These are phyloP conservation scores for Tremellales sp. DNA, from an alignment of 1,284 basidiomycete genomes.

Conservation along the genomic window DNA sequence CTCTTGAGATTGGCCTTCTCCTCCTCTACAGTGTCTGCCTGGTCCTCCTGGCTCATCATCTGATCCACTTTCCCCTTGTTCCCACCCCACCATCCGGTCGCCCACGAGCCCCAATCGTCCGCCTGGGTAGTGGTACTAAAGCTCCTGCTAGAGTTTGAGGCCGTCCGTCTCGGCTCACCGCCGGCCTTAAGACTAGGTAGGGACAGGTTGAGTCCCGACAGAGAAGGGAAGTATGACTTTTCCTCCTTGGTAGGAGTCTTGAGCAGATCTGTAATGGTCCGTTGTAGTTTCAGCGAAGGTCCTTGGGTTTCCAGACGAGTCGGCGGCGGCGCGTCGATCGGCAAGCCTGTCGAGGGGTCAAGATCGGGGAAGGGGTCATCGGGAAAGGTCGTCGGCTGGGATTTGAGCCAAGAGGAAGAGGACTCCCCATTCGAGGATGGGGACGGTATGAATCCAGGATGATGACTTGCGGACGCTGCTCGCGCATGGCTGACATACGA, in stretches of 20 bases:
- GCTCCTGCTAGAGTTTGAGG: conserved; percentile 10
- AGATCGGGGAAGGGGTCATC: conserved; percentile 40
- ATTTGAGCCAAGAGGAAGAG: conserved; percentile 21
- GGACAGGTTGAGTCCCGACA: conserved; percentile 1
- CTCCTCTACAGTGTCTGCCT: conserved; percentile 54
- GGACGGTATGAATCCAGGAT: conserved; percentile 2
- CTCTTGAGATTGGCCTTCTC: conserved; percentile 58
- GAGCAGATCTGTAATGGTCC: conserved; percentile 39
- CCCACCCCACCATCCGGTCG: conserved; percentile 37
- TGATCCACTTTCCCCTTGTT: conserved; percentile 58
- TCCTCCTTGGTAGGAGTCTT: conserved; percentile 6
- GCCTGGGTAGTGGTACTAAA: conserved; percentile 21
- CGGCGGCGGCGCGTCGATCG: conserved; percentile 10
- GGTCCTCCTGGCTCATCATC: conserved; percentile 60
- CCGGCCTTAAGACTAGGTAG: not conserved
- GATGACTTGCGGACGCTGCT: conserved; percentile 3
- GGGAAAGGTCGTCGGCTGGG: conserved; percentile 11
- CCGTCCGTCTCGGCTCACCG: conserved; percentile 6
- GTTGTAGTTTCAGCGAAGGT: conserved; percentile 37
- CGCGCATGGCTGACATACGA: conserved; percentile 30
- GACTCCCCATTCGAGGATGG: conserved; percentile 12
- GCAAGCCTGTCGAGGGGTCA: conserved; percentile 41
- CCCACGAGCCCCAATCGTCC: conserved; percentile 32
- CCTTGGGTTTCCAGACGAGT: conserved; percentile 11
- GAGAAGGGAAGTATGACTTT: not conserved